Evolutionary conservation across 257 asterid species (phyloP).

Genomic region (Plectranthus barbatus): DNA sequence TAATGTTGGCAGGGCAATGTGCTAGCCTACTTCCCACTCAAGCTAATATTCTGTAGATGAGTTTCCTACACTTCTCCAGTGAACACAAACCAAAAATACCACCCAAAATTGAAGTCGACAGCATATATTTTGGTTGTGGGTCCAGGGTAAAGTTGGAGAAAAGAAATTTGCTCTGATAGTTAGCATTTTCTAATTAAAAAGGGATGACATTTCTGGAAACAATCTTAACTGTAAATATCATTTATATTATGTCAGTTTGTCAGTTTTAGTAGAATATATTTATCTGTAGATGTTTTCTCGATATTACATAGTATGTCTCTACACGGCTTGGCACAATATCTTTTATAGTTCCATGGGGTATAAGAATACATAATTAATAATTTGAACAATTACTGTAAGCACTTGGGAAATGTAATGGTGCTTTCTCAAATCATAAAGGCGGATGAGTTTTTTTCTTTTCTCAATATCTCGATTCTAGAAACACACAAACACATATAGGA

Average conservation of each 20-base stretch:
- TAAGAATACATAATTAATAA: neutral
- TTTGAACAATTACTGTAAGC: neutral
- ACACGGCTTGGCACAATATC: neutral
- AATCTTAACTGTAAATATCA: neutral
- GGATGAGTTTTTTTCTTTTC: neutral
- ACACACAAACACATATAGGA: no score
- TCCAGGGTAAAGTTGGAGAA: neutral
- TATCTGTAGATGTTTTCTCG: no score
- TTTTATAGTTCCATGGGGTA: neutral
- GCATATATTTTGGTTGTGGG: neutral
- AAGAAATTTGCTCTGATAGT: neutral
- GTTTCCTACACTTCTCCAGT: neutral
- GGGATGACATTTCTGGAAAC: neutral
- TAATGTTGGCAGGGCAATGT: neutral
- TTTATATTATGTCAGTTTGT: neutral
- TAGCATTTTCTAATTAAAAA: neutral
- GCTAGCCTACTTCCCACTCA: neutral
- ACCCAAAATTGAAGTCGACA: neutral
- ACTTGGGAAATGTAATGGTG: neutral
- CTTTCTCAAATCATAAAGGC: neutral
- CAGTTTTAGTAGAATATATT: neutral
- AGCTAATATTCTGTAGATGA: neutral
- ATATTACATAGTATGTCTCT: neutral
- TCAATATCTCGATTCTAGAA: neutral
- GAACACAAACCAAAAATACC: neutral